Conservation (phyloP, 306 rosid genomes). For the Prunus kanzakura region DNA sequence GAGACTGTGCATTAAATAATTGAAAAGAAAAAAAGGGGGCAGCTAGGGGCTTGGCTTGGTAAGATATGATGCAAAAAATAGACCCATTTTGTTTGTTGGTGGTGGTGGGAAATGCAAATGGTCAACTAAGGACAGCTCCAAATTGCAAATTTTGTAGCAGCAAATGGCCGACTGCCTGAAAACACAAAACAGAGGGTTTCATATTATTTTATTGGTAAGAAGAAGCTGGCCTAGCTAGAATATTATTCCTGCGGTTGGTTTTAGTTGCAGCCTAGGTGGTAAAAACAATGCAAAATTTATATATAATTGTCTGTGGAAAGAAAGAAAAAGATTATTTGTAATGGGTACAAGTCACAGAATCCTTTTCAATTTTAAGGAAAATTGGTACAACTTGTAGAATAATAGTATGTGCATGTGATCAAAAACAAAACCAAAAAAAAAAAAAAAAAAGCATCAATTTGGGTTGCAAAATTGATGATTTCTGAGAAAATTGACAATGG, state of each 20-base stretch:
- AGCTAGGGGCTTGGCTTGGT: background rate
- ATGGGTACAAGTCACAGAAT: too few relatives aligned
- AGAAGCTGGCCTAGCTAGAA: background rate
- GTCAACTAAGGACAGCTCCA: conserved; percentile 22
- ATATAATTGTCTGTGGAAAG: too few relatives aligned
- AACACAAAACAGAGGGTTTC: background rate
- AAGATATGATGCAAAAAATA: background rate
- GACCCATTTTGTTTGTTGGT: background rate
- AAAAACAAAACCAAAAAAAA: background rate
- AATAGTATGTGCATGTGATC: background rate
- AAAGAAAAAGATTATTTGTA: too few relatives aligned
- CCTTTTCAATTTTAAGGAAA: too few relatives aligned
- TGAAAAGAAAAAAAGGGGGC: background rate
- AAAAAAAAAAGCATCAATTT: background rate
- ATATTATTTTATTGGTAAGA: background rate
- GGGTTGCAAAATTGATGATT: background rate
- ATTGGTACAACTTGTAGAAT: too few relatives aligned
- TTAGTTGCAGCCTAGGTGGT: background rate
- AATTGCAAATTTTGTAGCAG: background rate
- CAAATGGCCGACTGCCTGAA: background rate
- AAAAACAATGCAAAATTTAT: background rate
- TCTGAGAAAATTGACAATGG: too few relatives aligned
- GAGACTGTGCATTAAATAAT: background rate
- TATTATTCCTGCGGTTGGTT: conserved; percentile 4
- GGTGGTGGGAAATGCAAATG: background rate